Percentiles rank a stretch among this genome's conserved stretches.
Evolutionary conservation across 768 basidiomycete species (phyloP).

Genomic region (Lepiota subincarnata): DNA sequence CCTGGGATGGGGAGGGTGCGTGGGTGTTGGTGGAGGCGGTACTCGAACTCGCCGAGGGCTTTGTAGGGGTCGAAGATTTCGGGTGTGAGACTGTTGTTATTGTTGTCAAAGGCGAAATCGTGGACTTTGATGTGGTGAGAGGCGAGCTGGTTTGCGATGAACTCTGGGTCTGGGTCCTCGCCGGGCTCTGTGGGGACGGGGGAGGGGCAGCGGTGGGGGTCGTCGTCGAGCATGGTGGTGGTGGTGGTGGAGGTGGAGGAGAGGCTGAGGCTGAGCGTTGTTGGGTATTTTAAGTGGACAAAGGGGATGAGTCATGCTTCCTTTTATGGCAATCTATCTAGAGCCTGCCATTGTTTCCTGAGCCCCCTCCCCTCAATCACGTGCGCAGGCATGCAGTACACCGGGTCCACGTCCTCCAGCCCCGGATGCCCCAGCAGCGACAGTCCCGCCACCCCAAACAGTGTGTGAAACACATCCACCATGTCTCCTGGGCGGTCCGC

Average conservation of each 20-base stretch:
- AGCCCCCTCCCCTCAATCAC: slow-evolving; percentile 70
- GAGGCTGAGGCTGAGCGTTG: background rate
- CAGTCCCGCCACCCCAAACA: slow-evolving; percentile 88
- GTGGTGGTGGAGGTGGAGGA: background rate
- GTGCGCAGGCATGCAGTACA: slow-evolving; percentile 91
- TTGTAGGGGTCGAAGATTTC: slow-evolving; percentile 38
- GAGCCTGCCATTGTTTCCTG: slow-evolving; percentile 58
- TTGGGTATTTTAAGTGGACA: background rate
- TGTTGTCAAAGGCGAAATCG: slow-evolving; percentile 32
- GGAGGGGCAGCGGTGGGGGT: slow-evolving; percentile 15
- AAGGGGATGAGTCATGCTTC: background rate
- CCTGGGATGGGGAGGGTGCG: slow-evolving; percentile 32
- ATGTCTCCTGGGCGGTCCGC: slow-evolving; percentile 92
- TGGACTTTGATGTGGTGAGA: slow-evolving; percentile 34
- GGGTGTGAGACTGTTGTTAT: slow-evolving; percentile 12
- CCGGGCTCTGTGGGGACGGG: slow-evolving; percentile 32
- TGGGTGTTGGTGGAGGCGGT: slow-evolving; percentile 25
- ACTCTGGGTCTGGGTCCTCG: slow-evolving; percentile 32
- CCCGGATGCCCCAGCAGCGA: slow-evolving; percentile 86
- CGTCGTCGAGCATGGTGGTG: background rate
- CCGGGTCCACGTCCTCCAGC: slow-evolving; percentile 83
- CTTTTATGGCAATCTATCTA: slow-evolving; percentile 30
- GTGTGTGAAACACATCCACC: slow-evolving; percentile 96
- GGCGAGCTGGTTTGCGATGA: slow-evolving; percentile 23
- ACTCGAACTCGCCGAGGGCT: slow-evolving; percentile 37